phyloP scores from a whole-genome alignment of 129 eudicot species.

The Daucus carota region DNA sequence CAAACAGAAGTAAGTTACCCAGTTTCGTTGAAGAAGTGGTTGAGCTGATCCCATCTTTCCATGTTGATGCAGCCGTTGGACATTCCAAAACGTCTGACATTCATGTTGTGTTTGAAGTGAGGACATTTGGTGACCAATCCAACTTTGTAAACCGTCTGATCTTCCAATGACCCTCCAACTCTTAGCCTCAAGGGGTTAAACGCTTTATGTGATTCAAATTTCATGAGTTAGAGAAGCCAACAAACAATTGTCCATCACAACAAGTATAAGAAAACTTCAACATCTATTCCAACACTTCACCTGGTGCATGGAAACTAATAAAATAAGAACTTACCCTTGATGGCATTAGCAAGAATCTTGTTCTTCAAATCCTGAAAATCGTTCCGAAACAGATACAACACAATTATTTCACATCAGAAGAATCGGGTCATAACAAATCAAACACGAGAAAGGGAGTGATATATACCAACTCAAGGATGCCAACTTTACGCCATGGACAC shows the following conservation, averaged over 20 bases:
- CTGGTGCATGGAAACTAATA: no score
- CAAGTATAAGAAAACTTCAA: neutral
- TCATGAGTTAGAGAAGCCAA: no score
- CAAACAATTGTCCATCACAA: no score
- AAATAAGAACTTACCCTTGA: no score
- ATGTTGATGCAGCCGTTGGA: conserved; percentile 47
- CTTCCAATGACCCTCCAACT: conserved; percentile 68
- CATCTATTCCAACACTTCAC: no score
- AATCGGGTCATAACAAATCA: no score
- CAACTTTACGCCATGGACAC: conserved; percentile 59
- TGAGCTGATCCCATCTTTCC: conserved; percentile 70
- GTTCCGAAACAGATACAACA: no score
- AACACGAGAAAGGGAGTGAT: no score
- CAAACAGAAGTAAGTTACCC: conserved; percentile 26
- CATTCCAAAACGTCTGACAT: conserved; percentile 40
- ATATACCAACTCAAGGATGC: no score
- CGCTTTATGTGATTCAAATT: conserved; percentile 27
- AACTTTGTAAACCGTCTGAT: conserved; percentile 48
- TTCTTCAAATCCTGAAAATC: conserved; percentile 66
- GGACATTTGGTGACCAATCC: conserved; percentile 27
- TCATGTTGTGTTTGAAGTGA: conserved; percentile 22
- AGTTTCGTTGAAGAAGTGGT: conserved; percentile 36
- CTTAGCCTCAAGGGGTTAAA: conserved; percentile 47
- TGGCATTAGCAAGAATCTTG: conserved; percentile 50
- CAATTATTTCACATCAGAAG: no score